A percentile compares a stretch with the other conserved stretches of the same genome.
Evolutionary conservation across 2,329 filamentous ascomycete genomes (phyloP).

Genomic region (Aspergillus fumigatus): DNA sequence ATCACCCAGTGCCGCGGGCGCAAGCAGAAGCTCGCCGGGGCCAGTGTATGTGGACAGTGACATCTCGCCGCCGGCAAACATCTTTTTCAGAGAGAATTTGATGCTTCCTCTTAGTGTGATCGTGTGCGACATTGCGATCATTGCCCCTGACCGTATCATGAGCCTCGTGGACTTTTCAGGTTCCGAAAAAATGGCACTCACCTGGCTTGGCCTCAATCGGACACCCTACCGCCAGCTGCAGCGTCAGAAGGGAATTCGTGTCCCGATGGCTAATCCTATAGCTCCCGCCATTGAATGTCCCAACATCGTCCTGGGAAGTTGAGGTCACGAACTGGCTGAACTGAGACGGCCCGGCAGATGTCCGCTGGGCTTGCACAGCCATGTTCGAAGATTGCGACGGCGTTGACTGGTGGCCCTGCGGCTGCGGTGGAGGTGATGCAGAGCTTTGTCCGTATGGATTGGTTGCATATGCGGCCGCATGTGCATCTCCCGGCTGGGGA

Average conservation of each 20-base stretch:
- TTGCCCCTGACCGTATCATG: conserved; percentile 54
- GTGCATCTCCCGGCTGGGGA: conserved; percentile 12
- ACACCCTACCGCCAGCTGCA: conserved; percentile 86
- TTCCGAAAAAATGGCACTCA: conserved; percentile 25
- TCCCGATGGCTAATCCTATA: conserved; percentile 92
- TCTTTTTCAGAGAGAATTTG: conserved; percentile 87
- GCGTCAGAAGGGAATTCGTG: conserved; percentile 80
- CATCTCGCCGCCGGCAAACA: conserved; percentile 79
- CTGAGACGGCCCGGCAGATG: conserved; percentile 43
- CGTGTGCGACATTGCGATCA: conserved; percentile 93
- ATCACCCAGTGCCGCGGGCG: conserved; percentile 75
- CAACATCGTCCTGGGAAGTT: conserved; percentile 73
- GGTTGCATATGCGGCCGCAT: conserved; percentile 2
- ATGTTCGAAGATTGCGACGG: conserved; percentile 7
- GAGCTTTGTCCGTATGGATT: neutral
- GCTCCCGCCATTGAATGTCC: conserved; percentile 95
- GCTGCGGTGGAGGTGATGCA: conserved; percentile 5
- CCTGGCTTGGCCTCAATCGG: conserved; percentile 76
- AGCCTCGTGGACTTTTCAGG: neutral
- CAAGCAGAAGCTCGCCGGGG: conserved; percentile 83
- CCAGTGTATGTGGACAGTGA: conserved; percentile 75
- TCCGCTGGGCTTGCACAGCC: conserved; percentile 13
- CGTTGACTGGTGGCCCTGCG: conserved; percentile 9
- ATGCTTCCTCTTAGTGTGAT: conserved; percentile 76
- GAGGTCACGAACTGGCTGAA: conserved; percentile 56